Conservation (phyloP, 768 basidiomycete species). For the Tremella yokohamensis region DNA sequence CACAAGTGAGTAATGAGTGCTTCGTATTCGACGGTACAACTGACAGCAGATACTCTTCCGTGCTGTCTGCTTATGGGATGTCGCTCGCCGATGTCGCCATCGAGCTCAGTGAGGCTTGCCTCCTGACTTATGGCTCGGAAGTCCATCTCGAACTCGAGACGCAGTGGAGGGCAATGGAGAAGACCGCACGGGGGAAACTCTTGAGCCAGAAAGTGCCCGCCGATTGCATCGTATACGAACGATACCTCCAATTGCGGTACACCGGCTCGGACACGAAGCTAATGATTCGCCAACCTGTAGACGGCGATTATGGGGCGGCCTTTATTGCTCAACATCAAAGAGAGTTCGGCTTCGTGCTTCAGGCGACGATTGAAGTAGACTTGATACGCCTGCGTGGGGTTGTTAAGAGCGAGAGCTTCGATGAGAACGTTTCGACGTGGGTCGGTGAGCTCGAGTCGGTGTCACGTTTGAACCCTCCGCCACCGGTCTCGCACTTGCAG, state of each 20-base stretch:
- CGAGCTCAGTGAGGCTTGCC: conserved; percentile 1
- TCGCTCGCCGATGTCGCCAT: conserved; percentile 53
- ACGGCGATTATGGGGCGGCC: conserved; percentile 67
- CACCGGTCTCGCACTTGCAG: too few relatives aligned
- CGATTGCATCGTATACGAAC: conserved; percentile 67
- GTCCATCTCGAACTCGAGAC: background rate
- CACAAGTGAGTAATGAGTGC: conserved; percentile 7
- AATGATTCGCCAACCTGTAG: conserved; percentile 58
- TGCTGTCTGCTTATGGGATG: conserved; percentile 87
- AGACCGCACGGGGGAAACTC: background rate
- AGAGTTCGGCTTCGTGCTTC: conserved; percentile 88
- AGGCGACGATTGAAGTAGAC: conserved; percentile 95
- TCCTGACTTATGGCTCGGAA: conserved; percentile 43
- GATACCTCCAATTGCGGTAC: conserved; percentile 54
- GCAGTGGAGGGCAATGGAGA: background rate
- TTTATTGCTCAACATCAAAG: conserved; percentile 76
- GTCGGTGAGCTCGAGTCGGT: too few relatives aligned
- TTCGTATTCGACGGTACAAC: too few relatives aligned
- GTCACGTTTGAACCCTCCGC: too few relatives aligned
- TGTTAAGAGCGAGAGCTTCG: too few relatives aligned
- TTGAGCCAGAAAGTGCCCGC: conserved; percentile 53
- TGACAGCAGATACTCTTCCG: conserved; percentile 67
- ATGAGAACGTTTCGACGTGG: too few relatives aligned
- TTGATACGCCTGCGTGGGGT: conserved; percentile 91
- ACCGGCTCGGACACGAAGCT: conserved; percentile 67